Percentiles rank a stretch among this genome's conserved stretches.
phyloP scores from a whole-genome alignment of 1,284 basidiomycete genomes.

The Fomitopsis schrenkii region DNA sequence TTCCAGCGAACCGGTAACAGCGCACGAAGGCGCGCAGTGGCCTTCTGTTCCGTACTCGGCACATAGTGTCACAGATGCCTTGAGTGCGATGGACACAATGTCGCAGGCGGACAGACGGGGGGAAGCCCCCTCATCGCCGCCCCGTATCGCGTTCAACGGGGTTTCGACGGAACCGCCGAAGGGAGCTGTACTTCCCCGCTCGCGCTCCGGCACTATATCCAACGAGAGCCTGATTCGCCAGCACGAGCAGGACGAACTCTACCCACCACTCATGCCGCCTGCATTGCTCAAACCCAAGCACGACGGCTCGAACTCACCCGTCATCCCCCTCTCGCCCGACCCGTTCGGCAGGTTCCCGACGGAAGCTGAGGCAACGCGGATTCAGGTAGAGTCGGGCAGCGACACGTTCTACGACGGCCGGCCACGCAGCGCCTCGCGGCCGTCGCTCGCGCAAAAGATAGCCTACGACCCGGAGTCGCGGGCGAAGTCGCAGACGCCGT shows the following conservation, averaged over 20 bases:
- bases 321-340: constrained; percentile 74
- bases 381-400: constrained; percentile 7
- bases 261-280: constrained; percentile 35
- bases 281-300: constrained; percentile 19
- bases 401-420: constrained; percentile 12
- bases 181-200: constrained; percentile 32
- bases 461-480: constrained; percentile 8
- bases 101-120: constrained; percentile 10
- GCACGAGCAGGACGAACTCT: constrained; percentile 44
- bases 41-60: constrained; percentile 34
- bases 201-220: constrained; percentile 24
- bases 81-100: background rate
- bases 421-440: background rate
- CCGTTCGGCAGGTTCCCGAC: constrained; percentile 72
- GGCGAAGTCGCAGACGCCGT: constrained; percentile 24
- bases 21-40: constrained; percentile 27
- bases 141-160: constrained; percentile 64
- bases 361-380: constrained; percentile 27
- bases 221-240: constrained; percentile 50
- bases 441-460: constrained; percentile 14
- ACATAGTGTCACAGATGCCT: constrained; percentile 17
- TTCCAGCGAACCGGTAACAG: constrained; percentile 4
- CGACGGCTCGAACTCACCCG: constrained; percentile 33
- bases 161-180: constrained; percentile 55
- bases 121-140: constrained; percentile 43